Percentiles rank a stretch among this genome's conserved stretches.
phyloP scores from a whole-genome alignment of 768 basidiomycete species.

The Amanita fuliginea region DNA sequence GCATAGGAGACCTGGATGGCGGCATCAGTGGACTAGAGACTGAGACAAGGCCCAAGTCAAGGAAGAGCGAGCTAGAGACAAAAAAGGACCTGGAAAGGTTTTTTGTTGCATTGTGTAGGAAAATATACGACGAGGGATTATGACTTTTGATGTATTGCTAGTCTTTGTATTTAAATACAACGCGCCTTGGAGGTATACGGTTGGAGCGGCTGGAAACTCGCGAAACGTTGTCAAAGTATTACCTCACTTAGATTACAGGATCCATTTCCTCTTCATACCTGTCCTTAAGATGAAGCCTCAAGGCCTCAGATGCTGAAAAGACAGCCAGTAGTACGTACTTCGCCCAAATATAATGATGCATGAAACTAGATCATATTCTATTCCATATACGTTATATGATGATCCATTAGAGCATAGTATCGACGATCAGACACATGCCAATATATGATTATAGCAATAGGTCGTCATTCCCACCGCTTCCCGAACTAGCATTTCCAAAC shows the following conservation, averaged over 20 bases:
- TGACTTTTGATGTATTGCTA: slow-evolving; percentile 21
- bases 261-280: no score
- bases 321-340: no score
- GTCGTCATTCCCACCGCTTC: slow-evolving; percentile 25
- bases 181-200: no score
- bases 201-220: no score
- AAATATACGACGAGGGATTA: slow-evolving; percentile 87
- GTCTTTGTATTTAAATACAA: neutral
- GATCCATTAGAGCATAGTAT: slow-evolving; percentile 10
- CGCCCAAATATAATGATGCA: no score
- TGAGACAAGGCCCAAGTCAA: slow-evolving; percentile 12
- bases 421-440: neutral
- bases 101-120: slow-evolving; percentile 80
- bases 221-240: no score
- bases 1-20: slow-evolving; percentile 11
- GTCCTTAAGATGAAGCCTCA: no score
- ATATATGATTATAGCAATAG: slow-evolving; percentile 23
- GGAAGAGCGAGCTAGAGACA: slow-evolving; percentile 42
- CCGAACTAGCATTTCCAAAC: slow-evolving; percentile 15
- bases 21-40: slow-evolving; percentile 15
- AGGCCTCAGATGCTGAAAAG: no score
- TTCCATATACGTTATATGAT: neutral
- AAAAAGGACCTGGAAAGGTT: slow-evolving; percentile 81
- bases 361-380: no score
- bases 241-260: no score